These are phyloP conservation scores for Hibiscus syriacus DNA, from an alignment of 345 rosid species.

Conservation along the genomic window DNA sequence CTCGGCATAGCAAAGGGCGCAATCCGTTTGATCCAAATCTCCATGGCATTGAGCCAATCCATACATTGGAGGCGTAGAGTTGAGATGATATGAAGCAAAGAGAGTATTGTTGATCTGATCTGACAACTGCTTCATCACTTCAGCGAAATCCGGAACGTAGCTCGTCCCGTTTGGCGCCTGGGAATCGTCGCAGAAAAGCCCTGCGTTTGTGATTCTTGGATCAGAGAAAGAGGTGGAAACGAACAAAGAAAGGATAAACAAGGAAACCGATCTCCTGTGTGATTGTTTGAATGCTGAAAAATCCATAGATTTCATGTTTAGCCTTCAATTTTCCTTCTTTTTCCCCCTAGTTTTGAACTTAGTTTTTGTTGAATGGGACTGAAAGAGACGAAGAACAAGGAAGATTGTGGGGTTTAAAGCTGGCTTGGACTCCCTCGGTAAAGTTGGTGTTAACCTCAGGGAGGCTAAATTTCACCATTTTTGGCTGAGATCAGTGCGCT, in stretches of 20 bases:
- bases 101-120: conserved; percentile 18
- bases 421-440: background rate
- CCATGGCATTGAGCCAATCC: conserved; percentile 47
- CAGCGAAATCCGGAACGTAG: conserved; percentile 33
- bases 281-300: background rate
- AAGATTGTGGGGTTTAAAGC: background rate
- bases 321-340: background rate
- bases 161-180: background rate
- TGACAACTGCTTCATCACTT: conserved; percentile 34
- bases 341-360: background rate
- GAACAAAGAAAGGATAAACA: conserved; percentile 6
- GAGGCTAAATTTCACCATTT: background rate
- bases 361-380: background rate
- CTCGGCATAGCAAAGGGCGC: conserved; percentile 53
- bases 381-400: background rate
- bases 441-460: background rate
- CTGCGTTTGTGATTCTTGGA: conserved; percentile 34
- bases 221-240: conserved; percentile 18
- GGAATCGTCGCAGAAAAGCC: conserved; percentile 30
- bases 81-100: conserved; percentile 29
- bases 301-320: background rate
- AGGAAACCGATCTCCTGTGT: background rate
- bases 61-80: conserved; percentile 20
- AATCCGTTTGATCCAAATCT: conserved; percentile 53
- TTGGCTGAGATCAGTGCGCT: background rate